These are phyloP conservation scores for barley (Hordeum vulgare) DNA, from an alignment of 176 grass and related monocot genomes.

Conservation along the genomic window MorexV3_pseudomolecules_assembly NC_058522.1:579978197-579978696, in stretches of 20 bases:
- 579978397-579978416: background rate
- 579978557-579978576: no score
- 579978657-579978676: no score
- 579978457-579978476: background rate
- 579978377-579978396: no score
- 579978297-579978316: background rate
- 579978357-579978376: no score
- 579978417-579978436: background rate
- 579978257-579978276: background rate
- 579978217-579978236: background rate
- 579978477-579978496: background rate
- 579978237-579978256: background rate
- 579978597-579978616: no score
- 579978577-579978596: no score
- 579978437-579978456: background rate
- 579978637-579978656: no score
- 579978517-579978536: no score
- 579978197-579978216: background rate
- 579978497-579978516: no score
- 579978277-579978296: background rate
- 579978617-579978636: no score
- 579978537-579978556: no score
- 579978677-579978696: no score
- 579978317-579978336: background rate
- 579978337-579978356: background rate